phyloP scores from a whole-genome alignment of 2,329 filamentous ascomycete genomes.

The Arthrocladium fulminans region DNA sequence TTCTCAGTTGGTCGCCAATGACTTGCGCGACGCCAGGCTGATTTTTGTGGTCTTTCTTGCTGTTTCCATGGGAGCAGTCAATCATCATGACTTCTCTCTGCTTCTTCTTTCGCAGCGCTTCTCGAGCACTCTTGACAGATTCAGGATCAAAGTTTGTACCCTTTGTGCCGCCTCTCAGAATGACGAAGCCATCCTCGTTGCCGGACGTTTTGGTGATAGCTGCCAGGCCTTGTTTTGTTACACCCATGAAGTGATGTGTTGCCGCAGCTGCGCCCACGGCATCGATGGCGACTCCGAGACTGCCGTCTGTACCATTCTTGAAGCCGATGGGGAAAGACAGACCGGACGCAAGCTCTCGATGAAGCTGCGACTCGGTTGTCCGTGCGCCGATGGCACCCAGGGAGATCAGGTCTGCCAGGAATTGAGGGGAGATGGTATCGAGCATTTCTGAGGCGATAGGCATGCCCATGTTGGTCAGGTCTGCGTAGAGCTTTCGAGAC shows the following conservation, averaged over 20 bases:
- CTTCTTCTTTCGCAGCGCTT: conserved; percentile 63
- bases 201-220: conserved; percentile 90
- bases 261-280: conserved; percentile 88
- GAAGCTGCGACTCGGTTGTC: conserved; percentile 91
- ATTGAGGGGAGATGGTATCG: conserved; percentile 96
- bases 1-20: conserved; percentile 74
- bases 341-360: conserved; percentile 87
- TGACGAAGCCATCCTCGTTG: conserved; percentile 96
- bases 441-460: conserved; percentile 96
- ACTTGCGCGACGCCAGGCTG: conserved; percentile 84
- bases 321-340: conserved; percentile 96
- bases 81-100: conserved; percentile 80
- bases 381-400: conserved; percentile 91
- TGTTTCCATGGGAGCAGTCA: conserved; percentile 96
- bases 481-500: conserved; percentile 82
- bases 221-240: conserved; percentile 91
- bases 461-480: conserved; percentile 86
- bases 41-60: conserved; percentile 91
- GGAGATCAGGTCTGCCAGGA: conserved; percentile 82
- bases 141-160: conserved; percentile 88
- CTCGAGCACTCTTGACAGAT: conserved; percentile 77
- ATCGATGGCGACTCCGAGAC: conserved; percentile 80
- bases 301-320: conserved; percentile 98
- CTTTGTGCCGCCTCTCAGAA: conserved; percentile 82
- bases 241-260: conserved; percentile 92